Percentiles rank a stretch among this genome's conserved stretches.
Evolutionary conservation across 352 stramenopile species (phyloP).

Genomic region (Blastocystis sp.): DNA sequence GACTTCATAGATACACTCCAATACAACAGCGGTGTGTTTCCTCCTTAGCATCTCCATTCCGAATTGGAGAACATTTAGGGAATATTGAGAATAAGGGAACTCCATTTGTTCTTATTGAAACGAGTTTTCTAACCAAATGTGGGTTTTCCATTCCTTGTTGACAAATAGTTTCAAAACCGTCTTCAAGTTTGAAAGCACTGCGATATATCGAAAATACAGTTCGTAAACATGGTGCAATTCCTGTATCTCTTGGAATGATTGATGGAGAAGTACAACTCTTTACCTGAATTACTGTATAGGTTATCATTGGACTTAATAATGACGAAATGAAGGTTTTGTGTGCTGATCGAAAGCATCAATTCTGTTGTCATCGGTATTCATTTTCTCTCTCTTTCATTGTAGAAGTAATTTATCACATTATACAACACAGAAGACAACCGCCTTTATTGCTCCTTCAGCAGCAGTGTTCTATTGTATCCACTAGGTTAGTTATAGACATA

Average conservation of each 20-base stretch:
- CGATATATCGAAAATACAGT: conserved; percentile 16
- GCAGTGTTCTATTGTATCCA: not conserved
- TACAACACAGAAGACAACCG: not conserved
- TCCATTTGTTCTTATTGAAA: conserved; percentile 56
- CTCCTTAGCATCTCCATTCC: not conserved
- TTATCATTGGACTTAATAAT: conserved; percentile 11
- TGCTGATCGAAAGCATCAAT: not conserved
- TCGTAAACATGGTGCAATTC: conserved; percentile 21
- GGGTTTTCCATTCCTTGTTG: not conserved
- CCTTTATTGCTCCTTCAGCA: conserved; percentile 49
- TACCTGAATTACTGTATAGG: not conserved
- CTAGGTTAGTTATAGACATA: not conserved
- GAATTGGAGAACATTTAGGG: conserved; percentile 30
- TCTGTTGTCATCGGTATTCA: conserved; percentile 23
- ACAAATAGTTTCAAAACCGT: conserved; percentile 25
- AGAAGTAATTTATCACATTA: conserved; percentile 10
- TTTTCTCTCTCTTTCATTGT: not conserved
- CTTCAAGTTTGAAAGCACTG: not conserved
- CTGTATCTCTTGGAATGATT: conserved; percentile 55
- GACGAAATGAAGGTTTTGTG: conserved; percentile 44
- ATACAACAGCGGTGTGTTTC: not conserved
- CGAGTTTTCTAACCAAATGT: conserved; percentile 51
- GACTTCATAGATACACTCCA: not conserved
- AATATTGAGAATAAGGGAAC: conserved; percentile 17
- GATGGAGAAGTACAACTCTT: conserved; percentile 19